A percentile compares a stretch with the other conserved stretches of the same genome.
Conservation (phyloP, 2,329 filamentous ascomycete genomes). For the Coleophoma eucalyptorum region DNA sequence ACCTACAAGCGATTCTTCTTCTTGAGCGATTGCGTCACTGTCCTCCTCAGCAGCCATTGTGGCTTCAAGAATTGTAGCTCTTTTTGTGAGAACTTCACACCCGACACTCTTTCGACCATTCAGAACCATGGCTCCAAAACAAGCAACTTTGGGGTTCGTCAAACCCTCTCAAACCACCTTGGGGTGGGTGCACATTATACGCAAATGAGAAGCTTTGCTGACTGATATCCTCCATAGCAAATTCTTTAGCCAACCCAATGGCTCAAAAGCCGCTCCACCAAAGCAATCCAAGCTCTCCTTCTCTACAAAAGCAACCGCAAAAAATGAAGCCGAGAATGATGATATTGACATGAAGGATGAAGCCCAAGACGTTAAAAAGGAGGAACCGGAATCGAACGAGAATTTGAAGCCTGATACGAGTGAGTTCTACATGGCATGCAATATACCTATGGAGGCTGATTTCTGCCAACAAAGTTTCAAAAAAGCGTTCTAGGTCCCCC, state of each 20-base stretch:
- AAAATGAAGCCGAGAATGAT: conserved; percentile 13
- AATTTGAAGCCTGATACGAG: conserved; percentile 12
- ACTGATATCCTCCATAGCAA: conserved; percentile 53
- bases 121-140: conserved; percentile 35
- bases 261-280: conserved; percentile 51
- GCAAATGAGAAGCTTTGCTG: conserved; percentile 13
- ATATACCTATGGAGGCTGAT: neutral
- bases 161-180: conserved; percentile 69
- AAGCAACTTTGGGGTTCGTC: conserved; percentile 87
- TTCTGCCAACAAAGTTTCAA: conserved; percentile 8
- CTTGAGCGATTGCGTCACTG: too few species aligned
- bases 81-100: conserved; percentile 10
- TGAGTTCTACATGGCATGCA: neutral
- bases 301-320: conserved; percentile 48
- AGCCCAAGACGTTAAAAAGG: conserved; percentile 5
- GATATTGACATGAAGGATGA: conserved; percentile 24
- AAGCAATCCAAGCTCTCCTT: conserved; percentile 82
- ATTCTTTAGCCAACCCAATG: conserved; percentile 72
- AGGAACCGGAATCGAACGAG: conserved; percentile 19
- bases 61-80: conserved; percentile 21
- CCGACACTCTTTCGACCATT: conserved; percentile 13
- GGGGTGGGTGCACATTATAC: conserved; percentile 49
- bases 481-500: conserved; percentile 23
- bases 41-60: conserved; percentile 15
- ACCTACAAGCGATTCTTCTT: too few species aligned